Evolutionary conservation across 1,139 yeast genomes (phyloP).

Genomic region (Schwanniomyces etchellsii): DNA sequence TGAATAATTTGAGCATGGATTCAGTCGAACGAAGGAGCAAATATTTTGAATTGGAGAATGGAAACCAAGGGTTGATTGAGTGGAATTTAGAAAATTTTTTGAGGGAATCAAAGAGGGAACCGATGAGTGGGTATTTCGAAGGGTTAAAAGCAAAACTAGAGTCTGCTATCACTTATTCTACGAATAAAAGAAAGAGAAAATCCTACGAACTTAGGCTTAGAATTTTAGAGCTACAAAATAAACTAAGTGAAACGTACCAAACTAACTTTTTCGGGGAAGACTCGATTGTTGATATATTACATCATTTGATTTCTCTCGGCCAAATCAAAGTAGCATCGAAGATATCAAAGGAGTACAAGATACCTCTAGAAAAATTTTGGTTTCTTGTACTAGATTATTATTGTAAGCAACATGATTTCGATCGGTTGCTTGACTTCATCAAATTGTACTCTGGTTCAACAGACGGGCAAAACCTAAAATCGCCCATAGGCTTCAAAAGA

Average conservation of each 20-base stretch:
- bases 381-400: constrained; percentile 54
- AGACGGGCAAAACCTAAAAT: constrained; percentile 31
- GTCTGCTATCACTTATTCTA: neutral
- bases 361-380: constrained; percentile 62
- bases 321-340: constrained; percentile 57
- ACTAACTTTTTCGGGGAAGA: constrained; percentile 44
- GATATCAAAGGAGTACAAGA: constrained; percentile 54
- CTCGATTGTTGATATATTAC: constrained; percentile 54
- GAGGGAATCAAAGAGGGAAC: neutral
- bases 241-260: constrained; percentile 49
- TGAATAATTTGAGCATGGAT: constrained; percentile 22
- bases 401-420: constrained; percentile 52
- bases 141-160: neutral
- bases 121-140: too few relatives aligned
- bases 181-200: constrained; percentile 16
- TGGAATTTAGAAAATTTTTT: constrained; percentile 3
- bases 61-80: constrained; percentile 16
- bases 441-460: constrained; percentile 15
- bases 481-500: constrained; percentile 72
- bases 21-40: constrained; percentile 20
- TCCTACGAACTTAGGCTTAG: constrained; percentile 46
- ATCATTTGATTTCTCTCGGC: constrained; percentile 46
- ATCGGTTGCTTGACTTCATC: constrained; percentile 48
- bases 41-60: constrained; percentile 31
- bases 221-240: constrained; percentile 47